Percentiles rank a stretch among this genome's conserved stretches.
phyloP scores from a whole-genome alignment of 2,329 filamentous ascomycete genomes.

The Aspergillus novofumigatus region DNA sequence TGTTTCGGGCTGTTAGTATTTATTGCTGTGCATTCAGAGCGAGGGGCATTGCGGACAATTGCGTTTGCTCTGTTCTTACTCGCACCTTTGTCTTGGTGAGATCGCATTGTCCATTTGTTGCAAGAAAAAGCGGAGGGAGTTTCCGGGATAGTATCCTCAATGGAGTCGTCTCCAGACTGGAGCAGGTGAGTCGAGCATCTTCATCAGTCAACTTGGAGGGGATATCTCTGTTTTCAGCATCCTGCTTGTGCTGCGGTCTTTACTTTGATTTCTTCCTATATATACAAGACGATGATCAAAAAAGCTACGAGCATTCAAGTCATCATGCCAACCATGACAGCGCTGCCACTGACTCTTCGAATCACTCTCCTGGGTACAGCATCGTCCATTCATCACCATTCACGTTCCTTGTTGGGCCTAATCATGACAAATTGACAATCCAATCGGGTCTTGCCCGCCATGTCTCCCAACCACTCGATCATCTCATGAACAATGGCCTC shows the following conservation, averaged over 20 bases:
- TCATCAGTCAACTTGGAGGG: not conserved
- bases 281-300: not conserved
- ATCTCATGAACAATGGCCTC: constrained; percentile 44
- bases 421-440: constrained; percentile 44
- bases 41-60: not conserved
- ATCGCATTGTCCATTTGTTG: not conserved
- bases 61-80: not conserved
- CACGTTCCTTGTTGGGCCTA: constrained; percentile 44
- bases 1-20: not conserved
- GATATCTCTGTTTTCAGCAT: not conserved
- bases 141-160: constrained; percentile 7
- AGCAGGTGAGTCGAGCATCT: constrained; percentile 25
- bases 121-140: not conserved
- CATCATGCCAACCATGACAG: constrained; percentile 10
- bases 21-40: not conserved
- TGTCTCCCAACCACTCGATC: constrained; percentile 42
- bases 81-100: not conserved
- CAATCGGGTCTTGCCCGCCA: constrained; percentile 43
- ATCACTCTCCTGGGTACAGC: constrained; percentile 22
- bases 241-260: not conserved
- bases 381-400: constrained; percentile 44
- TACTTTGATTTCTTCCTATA: not conserved
- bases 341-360: constrained; percentile 18
- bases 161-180: constrained; percentile 29
- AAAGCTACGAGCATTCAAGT: not conserved